A percentile compares a stretch with the other conserved stretches of the same genome.
Evolutionary conservation across 306 rosid species (phyloP).

Genomic region (Urtica urens): DNA sequence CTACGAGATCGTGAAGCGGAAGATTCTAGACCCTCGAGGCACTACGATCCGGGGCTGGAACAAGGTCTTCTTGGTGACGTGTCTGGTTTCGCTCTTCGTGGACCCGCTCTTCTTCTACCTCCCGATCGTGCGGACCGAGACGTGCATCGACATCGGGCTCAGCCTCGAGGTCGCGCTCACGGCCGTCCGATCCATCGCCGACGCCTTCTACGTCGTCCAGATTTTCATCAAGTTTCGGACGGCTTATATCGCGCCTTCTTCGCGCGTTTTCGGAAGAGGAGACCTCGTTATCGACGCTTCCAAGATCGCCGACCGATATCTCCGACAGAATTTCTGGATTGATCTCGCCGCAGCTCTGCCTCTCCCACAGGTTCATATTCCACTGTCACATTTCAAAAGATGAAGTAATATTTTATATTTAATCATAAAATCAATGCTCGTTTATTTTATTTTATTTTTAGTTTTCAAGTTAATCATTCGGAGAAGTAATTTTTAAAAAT

Average conservation of each 20-base stretch:
- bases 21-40: conserved; percentile 41
- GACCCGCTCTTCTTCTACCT: conserved; percentile 50
- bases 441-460: too few species aligned
- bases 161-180: conserved; percentile 34
- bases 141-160: conserved; percentile 28
- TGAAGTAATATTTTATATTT: too few species aligned
- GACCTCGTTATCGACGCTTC: conserved; percentile 41
- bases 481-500: too few species aligned
- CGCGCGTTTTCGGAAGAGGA: conserved; percentile 53
- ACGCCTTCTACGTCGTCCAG: conserved; percentile 36
- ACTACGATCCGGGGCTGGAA: conserved; percentile 28
- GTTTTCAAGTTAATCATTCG: too few species aligned
- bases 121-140: conserved; percentile 20
- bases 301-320: conserved; percentile 36
- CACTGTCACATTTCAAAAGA: too few species aligned
- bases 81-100: conserved; percentile 37
- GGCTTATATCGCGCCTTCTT: conserved; percentile 46
- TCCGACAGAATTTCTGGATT: conserved; percentile 25
- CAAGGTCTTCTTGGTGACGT: conserved; percentile 32
- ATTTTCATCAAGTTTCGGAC: conserved; percentile 33
- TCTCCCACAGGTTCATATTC: conserved; percentile 41
- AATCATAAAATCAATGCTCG: too few species aligned
- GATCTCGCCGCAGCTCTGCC: conserved; percentile 46
- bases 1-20: conserved; percentile 31
- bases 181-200: conserved; percentile 30